Evolutionary conservation across 129 eudicot genomes (phyloP).

Genomic region (Sambucus nigra): DNA sequence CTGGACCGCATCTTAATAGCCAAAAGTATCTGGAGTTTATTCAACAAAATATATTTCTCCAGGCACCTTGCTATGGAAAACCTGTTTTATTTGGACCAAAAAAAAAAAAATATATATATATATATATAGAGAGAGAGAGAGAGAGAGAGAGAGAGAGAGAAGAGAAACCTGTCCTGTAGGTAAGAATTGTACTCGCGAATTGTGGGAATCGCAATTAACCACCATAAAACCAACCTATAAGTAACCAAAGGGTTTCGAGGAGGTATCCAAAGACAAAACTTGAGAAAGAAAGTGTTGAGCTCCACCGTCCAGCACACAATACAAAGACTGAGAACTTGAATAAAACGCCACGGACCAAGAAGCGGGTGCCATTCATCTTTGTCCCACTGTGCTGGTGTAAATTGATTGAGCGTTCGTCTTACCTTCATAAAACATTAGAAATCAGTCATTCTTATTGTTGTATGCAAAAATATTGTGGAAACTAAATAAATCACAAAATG

Average conservation of each 20-base stretch:
- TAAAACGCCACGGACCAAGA: constrained; percentile 90
- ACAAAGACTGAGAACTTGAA: constrained; percentile 91
- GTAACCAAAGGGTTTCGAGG: constrained; percentile 75
- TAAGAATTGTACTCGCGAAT: constrained; percentile 93
- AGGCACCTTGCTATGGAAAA: too few relatives aligned
- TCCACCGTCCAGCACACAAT: constrained; percentile 76
- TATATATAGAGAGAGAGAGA: too few relatives aligned
- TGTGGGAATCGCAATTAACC: constrained; percentile 94
- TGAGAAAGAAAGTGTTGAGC: constrained; percentile 85
- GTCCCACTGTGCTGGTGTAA: constrained; percentile 97
- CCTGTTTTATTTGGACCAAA: too few relatives aligned
- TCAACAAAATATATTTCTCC: too few relatives aligned
- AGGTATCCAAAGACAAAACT: constrained; percentile 98
- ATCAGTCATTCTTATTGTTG: neutral
- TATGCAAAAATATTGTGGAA: neutral
- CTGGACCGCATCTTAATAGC: too few relatives aligned
- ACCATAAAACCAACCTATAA: constrained; percentile 90
- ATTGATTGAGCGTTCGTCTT: constrained; percentile 83
- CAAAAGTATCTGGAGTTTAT: too few relatives aligned
- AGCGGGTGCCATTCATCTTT: constrained; percentile 99
- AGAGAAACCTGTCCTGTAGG: constrained; percentile 94
- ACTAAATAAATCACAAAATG: too few relatives aligned
- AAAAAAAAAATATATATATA: too few relatives aligned
- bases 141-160: neutral
- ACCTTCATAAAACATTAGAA: constrained; percentile 33